A percentile compares a stretch with the other conserved stretches of the same genome.
These are phyloP conservation scores for Paecilomyces sp. DNA, from an alignment of 2,329 filamentous ascomycete species.

Conservation along the genomic window DNA sequence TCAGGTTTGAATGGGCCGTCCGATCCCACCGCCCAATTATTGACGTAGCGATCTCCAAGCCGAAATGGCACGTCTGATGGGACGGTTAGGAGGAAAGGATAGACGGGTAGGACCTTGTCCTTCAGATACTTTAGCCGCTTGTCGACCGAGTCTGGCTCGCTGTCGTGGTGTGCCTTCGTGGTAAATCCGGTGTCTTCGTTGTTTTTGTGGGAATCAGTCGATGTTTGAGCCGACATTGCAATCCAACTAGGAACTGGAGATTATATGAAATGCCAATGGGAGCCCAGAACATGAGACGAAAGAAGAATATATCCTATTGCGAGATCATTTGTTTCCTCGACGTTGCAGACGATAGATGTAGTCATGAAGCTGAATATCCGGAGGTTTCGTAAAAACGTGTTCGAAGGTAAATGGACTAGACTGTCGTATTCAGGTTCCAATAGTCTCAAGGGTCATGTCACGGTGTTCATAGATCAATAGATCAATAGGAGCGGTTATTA, in stretches of 20 bases:
- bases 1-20: conserved; percentile 47
- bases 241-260: conserved; percentile 6
- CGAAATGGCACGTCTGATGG: conserved; percentile 41
- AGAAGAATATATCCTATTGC: background rate
- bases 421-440: background rate
- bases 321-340: background rate
- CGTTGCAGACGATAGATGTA: background rate
- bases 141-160: conserved; percentile 24
- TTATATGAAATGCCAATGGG: background rate
- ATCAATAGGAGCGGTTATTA: background rate
- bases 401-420: background rate
- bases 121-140: conserved; percentile 31
- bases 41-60: conserved; percentile 34
- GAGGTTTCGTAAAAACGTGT: background rate
- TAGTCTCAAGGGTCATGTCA: background rate
- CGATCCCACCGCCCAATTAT: conserved; percentile 41
- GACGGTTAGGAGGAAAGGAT: conserved; percentile 40
- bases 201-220: conserved; percentile 19
- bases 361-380: background rate
- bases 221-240: conserved; percentile 35
- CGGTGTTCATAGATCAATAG: background rate
- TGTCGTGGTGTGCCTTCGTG: conserved; percentile 11
- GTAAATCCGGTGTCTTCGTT: conserved; percentile 16
- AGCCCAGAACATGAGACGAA: background rate
- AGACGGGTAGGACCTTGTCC: conserved; percentile 35